These are phyloP conservation scores for Oryza rufipogon DNA, from an alignment of 176 grass and related monocot genomes.

Conservation along the genomic window DNA sequence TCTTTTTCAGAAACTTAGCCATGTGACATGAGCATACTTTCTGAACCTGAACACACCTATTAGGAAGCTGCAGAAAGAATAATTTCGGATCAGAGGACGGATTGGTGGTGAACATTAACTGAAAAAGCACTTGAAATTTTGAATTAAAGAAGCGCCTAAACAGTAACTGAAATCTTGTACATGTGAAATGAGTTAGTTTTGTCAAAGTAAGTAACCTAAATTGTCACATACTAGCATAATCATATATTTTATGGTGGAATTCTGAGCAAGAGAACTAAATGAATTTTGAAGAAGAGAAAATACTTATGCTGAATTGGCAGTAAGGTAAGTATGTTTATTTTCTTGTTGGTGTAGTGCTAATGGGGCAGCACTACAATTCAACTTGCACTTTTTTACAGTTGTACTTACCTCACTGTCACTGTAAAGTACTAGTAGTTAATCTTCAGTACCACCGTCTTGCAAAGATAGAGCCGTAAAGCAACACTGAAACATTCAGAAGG, in stretches of 20 bases:
- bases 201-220: background rate
- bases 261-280: background rate
- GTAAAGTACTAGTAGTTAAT: conserved; percentile 30
- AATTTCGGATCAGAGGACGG: conserved; percentile 18
- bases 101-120: background rate
- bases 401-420: conserved; percentile 12
- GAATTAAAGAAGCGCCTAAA: no score
- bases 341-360: background rate
- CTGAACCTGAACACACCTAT: conserved; percentile 20
- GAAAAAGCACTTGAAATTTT: background rate
- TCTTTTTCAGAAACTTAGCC: conserved; percentile 15
- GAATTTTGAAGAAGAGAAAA: background rate
- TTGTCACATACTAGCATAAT: background rate
- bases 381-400: conserved; percentile 24
- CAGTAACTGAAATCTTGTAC: background rate
- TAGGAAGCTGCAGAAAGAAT: conserved; percentile 6
- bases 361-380: background rate
- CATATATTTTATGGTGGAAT: conserved; percentile 4
- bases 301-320: background rate
- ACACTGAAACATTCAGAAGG: conserved; percentile 46
- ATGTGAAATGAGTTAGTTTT: conserved; percentile 7
- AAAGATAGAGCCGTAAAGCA: conserved; percentile 47
- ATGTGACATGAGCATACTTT: conserved; percentile 50
- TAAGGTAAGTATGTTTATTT: background rate
- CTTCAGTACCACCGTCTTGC: conserved; percentile 8